Conservation (phyloP, 495 filamentous ascomycete species). For the Cercophora samala region DNA sequence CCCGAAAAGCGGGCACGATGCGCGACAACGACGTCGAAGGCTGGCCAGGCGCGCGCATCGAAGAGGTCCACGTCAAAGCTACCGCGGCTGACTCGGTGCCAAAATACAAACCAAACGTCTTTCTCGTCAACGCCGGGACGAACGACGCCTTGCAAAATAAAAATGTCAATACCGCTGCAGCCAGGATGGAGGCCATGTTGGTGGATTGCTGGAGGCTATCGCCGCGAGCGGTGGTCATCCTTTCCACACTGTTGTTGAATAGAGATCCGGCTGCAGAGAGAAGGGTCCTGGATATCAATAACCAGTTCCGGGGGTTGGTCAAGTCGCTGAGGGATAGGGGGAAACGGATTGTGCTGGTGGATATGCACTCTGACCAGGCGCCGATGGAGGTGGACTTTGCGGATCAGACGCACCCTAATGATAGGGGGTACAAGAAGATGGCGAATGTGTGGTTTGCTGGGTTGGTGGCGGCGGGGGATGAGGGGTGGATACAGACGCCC, state of each 20-base stretch:
- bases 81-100: slow-evolving; percentile 23
- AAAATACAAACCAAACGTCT: slow-evolving; percentile 45
- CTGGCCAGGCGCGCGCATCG: slow-evolving; percentile 46
- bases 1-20: slow-evolving; percentile 45
- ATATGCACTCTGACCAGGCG: slow-evolving; percentile 40
- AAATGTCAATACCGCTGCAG: slow-evolving; percentile 31
- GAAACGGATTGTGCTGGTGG: slow-evolving; percentile 44
- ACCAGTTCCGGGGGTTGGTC: slow-evolving; percentile 37
- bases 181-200: slow-evolving; percentile 38
- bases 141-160: slow-evolving; percentile 42
- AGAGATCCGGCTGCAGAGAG: slow-evolving; percentile 21
- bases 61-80: slow-evolving; percentile 41
- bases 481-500: slow-evolving; percentile 26
- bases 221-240: slow-evolving; percentile 44
- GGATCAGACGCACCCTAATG: slow-evolving; percentile 51
- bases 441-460: slow-evolving; percentile 50
- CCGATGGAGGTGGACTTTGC: slow-evolving; percentile 37
- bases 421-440: slow-evolving; percentile 53
- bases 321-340: slow-evolving; percentile 29
- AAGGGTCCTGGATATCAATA: slow-evolving; percentile 38
- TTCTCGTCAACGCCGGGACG: slow-evolving; percentile 50
- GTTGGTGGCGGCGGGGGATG: slow-evolving; percentile 31
- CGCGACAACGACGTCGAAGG: slow-evolving; percentile 53
- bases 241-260: slow-evolving; percentile 50
- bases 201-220: slow-evolving; percentile 38